phyloP scores from a whole-genome alignment of 2,329 filamentous ascomycete species.

The Salinomyces thailandicus region DNA sequence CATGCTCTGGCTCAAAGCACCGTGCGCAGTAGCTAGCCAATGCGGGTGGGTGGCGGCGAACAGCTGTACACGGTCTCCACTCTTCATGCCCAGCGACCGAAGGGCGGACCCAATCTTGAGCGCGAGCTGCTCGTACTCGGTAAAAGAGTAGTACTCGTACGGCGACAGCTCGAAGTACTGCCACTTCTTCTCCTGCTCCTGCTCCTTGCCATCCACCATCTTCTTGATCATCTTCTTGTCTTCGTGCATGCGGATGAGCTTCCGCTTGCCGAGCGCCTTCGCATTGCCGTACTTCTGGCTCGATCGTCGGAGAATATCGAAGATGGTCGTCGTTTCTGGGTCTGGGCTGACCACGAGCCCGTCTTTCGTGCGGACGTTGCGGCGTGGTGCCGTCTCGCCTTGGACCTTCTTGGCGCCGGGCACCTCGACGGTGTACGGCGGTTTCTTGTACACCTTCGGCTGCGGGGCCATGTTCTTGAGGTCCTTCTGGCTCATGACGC shows the following conservation, averaged over 20 bases:
- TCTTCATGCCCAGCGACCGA: constrained; percentile 60
- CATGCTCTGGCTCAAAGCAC: constrained; percentile 70
- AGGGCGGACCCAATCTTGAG: constrained; percentile 62
- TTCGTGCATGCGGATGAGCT: constrained; percentile 64
- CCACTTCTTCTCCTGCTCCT: constrained; percentile 83
- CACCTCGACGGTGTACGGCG: constrained; percentile 65
- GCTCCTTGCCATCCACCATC: constrained; percentile 67
- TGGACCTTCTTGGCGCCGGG: constrained; percentile 56
- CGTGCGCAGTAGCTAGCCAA: constrained; percentile 67
- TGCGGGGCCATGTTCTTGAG: constrained; percentile 40
- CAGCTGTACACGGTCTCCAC: constrained; percentile 62
- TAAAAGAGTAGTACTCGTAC: constrained; percentile 68
- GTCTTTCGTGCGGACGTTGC: constrained; percentile 61
- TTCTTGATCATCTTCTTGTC: constrained; percentile 88
- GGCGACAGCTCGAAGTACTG: constrained; percentile 73
- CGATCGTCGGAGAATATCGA: constrained; percentile 63
- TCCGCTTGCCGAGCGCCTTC: constrained; percentile 53
- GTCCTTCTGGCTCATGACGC: constrained; percentile 18
- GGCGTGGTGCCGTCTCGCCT: constrained; percentile 76
- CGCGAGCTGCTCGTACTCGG: constrained; percentile 63
- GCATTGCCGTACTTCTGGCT: constrained; percentile 47
- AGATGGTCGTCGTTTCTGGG: constrained; percentile 63
- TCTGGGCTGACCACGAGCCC: constrained; percentile 56
- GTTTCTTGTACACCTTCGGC: constrained; percentile 46
- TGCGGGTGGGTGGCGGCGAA: constrained; percentile 74